phyloP scores from a whole-genome alignment of 345 rosid genomes.

The Euphorbia lathyris region DNA sequence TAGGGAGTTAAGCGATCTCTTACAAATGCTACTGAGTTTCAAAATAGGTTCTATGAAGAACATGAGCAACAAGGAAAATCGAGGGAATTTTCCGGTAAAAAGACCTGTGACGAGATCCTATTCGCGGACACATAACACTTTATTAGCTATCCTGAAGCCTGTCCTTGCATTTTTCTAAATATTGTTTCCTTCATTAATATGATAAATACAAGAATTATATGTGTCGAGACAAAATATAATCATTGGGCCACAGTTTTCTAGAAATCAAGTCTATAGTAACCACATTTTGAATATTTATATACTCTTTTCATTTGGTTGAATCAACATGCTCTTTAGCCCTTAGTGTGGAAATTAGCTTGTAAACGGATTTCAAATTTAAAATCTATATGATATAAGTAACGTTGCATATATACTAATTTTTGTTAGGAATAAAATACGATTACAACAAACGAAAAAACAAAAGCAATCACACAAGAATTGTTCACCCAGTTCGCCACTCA shows the following conservation, averaged over 20 bases:
- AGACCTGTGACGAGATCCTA: too few species aligned
- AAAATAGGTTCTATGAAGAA: too few species aligned
- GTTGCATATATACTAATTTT: background rate
- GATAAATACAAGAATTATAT: background rate
- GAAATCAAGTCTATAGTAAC: background rate
- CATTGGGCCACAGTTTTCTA: background rate
- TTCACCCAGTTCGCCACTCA: too few species aligned
- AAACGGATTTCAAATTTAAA: background rate
- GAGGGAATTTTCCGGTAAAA: too few species aligned
- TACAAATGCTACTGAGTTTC: too few species aligned
- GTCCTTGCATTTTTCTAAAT: background rate
- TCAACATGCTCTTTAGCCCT: background rate
- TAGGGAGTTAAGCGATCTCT: too few species aligned
- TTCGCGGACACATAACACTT: too few species aligned
- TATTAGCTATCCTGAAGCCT: background rate
- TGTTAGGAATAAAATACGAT: too few species aligned
- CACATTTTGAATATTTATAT: background rate
- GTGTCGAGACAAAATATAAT: background rate
- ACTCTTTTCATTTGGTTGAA: background rate
- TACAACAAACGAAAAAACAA: too few species aligned
- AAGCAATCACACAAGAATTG: too few species aligned
- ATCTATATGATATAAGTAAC: background rate
- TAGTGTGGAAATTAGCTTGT: background rate
- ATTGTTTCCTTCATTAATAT: background rate
- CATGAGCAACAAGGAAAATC: too few species aligned